Percentiles rank a stretch among this genome's conserved stretches.
phyloP scores from a whole-genome alignment of 2,329 filamentous ascomycete genomes.

The Coniochaeta sp. region DNA sequence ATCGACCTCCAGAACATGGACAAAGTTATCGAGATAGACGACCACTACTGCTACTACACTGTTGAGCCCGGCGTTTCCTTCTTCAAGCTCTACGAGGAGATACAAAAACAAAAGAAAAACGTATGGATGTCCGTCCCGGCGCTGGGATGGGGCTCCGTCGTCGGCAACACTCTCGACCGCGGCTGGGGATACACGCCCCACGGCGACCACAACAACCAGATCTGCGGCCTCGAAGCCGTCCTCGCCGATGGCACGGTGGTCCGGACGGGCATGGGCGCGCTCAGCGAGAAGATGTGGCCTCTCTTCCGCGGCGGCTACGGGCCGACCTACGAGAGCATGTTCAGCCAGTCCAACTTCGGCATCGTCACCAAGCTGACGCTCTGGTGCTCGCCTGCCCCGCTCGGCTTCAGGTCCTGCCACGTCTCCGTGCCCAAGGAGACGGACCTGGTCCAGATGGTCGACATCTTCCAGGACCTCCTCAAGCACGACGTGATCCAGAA shows the following conservation, averaged over 20 bases:
- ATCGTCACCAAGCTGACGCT: neutral
- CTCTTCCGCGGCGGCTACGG: neutral
- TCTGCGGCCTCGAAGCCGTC: neutral
- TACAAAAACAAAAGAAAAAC: neutral
- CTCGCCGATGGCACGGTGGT: neutral
- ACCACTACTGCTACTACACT: neutral
- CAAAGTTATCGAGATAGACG: neutral
- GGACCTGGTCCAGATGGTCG: too few relatives aligned
- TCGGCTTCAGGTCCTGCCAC: too few relatives aligned
- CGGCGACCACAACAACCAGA: neutral
- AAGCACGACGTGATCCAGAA: too few relatives aligned
- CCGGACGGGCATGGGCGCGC: neutral
- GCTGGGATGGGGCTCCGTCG: neutral
- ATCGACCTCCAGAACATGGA: neutral
- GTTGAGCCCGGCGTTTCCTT: neutral
- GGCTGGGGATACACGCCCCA: neutral
- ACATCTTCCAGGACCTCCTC: too few relatives aligned
- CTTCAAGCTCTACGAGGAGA: neutral
- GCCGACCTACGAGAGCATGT: neutral
- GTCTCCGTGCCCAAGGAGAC: too few relatives aligned
- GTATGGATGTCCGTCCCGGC: neutral
- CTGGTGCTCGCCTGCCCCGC: neutral
- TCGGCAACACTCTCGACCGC: neutral
- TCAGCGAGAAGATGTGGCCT: neutral
- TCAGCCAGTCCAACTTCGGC: neutral